phyloP scores from a whole-genome alignment of 1,284 basidiomycete species.

The Ceratobasidium sp. region DNA sequence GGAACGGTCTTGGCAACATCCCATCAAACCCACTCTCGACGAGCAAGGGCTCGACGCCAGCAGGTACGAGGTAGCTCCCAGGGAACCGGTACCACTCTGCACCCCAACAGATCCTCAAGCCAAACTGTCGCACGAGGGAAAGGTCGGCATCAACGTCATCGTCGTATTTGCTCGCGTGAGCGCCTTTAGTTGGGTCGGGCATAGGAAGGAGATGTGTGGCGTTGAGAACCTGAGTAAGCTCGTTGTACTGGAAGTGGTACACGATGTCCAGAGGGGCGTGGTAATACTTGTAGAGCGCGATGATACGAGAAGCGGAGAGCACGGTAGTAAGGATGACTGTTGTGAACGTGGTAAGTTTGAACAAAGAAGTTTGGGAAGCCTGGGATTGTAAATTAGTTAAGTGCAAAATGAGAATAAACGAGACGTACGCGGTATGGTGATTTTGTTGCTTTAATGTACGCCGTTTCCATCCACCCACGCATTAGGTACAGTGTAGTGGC shows the following conservation, averaged over 20 bases:
- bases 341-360: constrained; percentile 78
- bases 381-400: constrained; percentile 53
- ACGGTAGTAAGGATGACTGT: constrained; percentile 72
- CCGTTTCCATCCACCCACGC: constrained; percentile 85
- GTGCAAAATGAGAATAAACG: constrained; percentile 28
- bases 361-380: constrained; percentile 81
- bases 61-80: constrained; percentile 87
- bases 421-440: constrained; percentile 79
- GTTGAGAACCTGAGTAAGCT: constrained; percentile 84
- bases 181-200: constrained; percentile 50
- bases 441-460: constrained; percentile 76
- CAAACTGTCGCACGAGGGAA: constrained; percentile 73
- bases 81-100: constrained; percentile 99
- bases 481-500: constrained; percentile 85
- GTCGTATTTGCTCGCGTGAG: constrained; percentile 56
- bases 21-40: constrained; percentile 91
- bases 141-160: constrained; percentile 75
- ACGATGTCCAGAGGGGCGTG: constrained; percentile 86
- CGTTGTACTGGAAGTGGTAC: constrained; percentile 77
- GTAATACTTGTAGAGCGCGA: constrained; percentile 89
- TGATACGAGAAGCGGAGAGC: constrained; percentile 80
- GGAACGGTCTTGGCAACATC: constrained; percentile 87
- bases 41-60: constrained; percentile 84
- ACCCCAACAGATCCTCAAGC: constrained; percentile 85
- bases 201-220: constrained; percentile 69